These are phyloP conservation scores for Sechiopsis laciniata DNA, from an alignment of 306 rosid genomes.

Conservation along the genomic window DNA sequence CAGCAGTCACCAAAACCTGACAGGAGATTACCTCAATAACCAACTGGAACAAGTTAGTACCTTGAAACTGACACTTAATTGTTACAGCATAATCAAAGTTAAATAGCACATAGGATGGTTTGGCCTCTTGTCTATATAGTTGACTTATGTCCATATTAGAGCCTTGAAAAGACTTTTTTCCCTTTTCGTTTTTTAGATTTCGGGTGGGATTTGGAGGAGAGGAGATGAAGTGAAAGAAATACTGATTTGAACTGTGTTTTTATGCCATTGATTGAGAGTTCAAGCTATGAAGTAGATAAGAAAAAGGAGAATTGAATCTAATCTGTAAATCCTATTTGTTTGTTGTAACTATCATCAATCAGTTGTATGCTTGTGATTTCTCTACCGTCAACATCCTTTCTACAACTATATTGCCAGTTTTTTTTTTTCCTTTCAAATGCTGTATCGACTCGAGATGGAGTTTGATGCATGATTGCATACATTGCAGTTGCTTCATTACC, in stretches of 20 bases:
- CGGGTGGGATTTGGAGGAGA: slow-evolving; percentile 14
- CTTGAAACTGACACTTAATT: too few relatives aligned
- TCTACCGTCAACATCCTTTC: background rate
- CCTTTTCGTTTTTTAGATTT: background rate
- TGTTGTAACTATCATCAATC: slow-evolving; percentile 18
- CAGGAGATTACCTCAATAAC: too few relatives aligned
- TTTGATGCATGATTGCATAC: background rate
- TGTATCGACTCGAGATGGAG: background rate
- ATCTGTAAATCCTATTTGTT: slow-evolving; percentile 19
- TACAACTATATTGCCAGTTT: background rate
- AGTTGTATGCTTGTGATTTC: slow-evolving; percentile 6
- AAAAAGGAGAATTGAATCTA: slow-evolving; percentile 13
- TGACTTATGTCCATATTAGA: too few relatives aligned
- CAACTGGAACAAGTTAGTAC: too few relatives aligned
- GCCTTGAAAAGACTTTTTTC: too few relatives aligned
- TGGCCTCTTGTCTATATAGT: too few relatives aligned
- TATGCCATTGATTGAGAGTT: slow-evolving; percentile 8
- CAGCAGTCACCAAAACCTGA: too few relatives aligned
- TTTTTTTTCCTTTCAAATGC: background rate
- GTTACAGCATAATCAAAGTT: too few relatives aligned
- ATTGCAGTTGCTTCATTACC: background rate
- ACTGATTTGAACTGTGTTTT: slow-evolving; percentile 3
- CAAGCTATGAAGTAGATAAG: slow-evolving; percentile 9
- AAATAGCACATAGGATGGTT: too few relatives aligned
- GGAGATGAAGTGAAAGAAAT: slow-evolving; percentile 3